phyloP scores from a whole-genome alignment of 2,329 filamentous ascomycete species.

The Colletotrichum camelliae region DNA sequence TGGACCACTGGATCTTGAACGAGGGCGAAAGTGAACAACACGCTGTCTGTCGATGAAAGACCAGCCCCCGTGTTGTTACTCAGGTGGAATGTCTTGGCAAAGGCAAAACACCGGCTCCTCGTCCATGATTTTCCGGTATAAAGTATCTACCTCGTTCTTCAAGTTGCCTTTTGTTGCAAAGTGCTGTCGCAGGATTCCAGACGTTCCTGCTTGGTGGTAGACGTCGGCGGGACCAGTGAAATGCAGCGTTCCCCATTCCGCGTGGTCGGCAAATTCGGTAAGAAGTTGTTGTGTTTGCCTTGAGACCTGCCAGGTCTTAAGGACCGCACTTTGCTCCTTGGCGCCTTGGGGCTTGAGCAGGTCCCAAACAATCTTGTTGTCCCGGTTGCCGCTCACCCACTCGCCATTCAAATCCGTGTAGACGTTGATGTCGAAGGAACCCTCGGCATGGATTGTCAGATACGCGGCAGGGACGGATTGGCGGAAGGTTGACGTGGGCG shows the following conservation, averaged over 20 bases:
- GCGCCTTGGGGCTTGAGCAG: slow-evolving; percentile 52
- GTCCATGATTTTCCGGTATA: slow-evolving; percentile 74
- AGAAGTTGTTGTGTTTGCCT: slow-evolving; percentile 70
- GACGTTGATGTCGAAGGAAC: slow-evolving; percentile 66
- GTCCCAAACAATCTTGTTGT: slow-evolving; percentile 73
- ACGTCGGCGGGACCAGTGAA: slow-evolving; percentile 75
- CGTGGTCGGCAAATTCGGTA: slow-evolving; percentile 74
- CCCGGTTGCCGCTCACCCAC: slow-evolving; percentile 81
- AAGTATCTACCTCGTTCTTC: slow-evolving; percentile 68
- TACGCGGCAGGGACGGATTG: slow-evolving; percentile 87
- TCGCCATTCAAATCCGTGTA: slow-evolving; percentile 76
- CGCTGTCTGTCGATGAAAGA: slow-evolving; percentile 49
- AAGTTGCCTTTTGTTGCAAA: slow-evolving; percentile 74
- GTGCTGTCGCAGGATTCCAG: slow-evolving; percentile 66
- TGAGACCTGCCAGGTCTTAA: slow-evolving; percentile 73
- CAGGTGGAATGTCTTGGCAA: slow-evolving; percentile 68
- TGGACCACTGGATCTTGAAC: slow-evolving; percentile 82
- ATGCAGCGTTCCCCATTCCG: slow-evolving; percentile 84
- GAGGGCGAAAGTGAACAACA: slow-evolving; percentile 78
- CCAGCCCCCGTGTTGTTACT: slow-evolving; percentile 27
- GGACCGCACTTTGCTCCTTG: slow-evolving; percentile 35
- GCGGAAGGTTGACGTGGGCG: slow-evolving; percentile 78
- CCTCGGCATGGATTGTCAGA: slow-evolving; percentile 72
- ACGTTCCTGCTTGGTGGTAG: slow-evolving; percentile 74
- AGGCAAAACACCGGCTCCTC: slow-evolving; percentile 83